phyloP scores from a whole-genome alignment of 176 grass and related monocot species.

The Eragrostis curvula region DNA sequence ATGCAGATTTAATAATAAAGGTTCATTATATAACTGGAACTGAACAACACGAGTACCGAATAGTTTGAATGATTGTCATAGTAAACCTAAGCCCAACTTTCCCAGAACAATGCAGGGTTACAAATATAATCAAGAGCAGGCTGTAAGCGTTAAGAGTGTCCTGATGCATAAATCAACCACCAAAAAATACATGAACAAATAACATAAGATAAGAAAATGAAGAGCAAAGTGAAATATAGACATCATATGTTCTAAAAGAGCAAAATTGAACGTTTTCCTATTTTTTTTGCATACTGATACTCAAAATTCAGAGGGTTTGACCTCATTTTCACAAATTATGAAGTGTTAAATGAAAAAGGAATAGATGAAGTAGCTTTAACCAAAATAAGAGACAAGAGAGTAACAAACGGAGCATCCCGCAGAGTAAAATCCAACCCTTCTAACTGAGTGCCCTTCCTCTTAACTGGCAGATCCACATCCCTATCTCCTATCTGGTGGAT shows the following conservation, averaged over 20 bases:
- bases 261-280: too few species aligned
- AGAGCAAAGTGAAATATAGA: background rate
- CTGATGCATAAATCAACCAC: background rate
- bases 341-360: too few species aligned
- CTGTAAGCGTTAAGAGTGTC: background rate
- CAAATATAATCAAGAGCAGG: background rate
- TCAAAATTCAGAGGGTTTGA: too few species aligned
- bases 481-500: too few species aligned
- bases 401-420: too few species aligned
- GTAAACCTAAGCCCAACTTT: background rate
- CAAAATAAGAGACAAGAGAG: too few species aligned
- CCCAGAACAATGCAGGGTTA: background rate
- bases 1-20: background rate
- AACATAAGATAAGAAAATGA: background rate
- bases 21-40: background rate
- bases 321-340: too few species aligned
- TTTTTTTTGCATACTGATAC: too few species aligned
- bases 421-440: too few species aligned
- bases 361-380: too few species aligned
- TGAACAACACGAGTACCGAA: background rate
- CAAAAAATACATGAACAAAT: background rate
- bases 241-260: background rate
- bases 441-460: too few species aligned
- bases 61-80: background rate
- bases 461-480: too few species aligned